A percentile compares a stretch with the other conserved stretches of the same genome.
Evolutionary conservation across 2,329 filamentous ascomycete species (phyloP).

Genomic region (Fusarium humuli): DNA sequence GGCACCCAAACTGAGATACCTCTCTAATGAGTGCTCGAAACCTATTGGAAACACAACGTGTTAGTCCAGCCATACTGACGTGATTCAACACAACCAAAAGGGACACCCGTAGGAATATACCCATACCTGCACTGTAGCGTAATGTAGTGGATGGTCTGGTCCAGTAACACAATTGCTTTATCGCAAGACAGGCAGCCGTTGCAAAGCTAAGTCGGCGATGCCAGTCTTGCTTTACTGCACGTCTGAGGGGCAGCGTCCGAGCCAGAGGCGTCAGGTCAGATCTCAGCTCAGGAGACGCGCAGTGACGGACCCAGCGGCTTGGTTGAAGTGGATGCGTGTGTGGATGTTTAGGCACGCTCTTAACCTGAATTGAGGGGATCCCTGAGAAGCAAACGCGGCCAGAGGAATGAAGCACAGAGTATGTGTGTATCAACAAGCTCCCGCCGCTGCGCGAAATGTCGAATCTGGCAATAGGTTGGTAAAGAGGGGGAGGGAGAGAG

Average conservation of each 20-base stretch:
- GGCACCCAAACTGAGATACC: conserved; percentile 20
- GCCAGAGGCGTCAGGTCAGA: conserved; percentile 20
- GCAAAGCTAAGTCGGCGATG: conserved; percentile 10
- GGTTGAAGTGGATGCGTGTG: conserved; percentile 22
- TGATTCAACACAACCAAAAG: conserved; percentile 19
- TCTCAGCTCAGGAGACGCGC: conserved; percentile 28
- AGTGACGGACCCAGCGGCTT: conserved; percentile 18
- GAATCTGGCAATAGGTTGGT: conserved; percentile 17
- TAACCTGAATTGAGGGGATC: conserved; percentile 1
- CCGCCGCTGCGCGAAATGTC: conserved; percentile 31
- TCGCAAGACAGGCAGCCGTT: conserved; percentile 16
- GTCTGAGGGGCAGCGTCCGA: conserved; percentile 30
- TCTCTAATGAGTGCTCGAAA: conserved; percentile 20
- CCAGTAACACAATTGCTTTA: not conserved
- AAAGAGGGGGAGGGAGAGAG: conserved; percentile 37
- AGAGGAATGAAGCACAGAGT: conserved; percentile 35
- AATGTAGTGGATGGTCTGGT: not conserved
- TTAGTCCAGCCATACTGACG: conserved; percentile 20
- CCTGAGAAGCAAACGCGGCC: not conserved
- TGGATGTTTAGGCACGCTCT: conserved; percentile 3
- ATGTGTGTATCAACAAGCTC: conserved; percentile 18
- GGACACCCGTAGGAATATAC: conserved; percentile 8
- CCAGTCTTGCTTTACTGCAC: conserved; percentile 16
- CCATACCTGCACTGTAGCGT: conserved; percentile 10
- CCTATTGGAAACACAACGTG: conserved; percentile 30